Base-by-base conservation (phyloP, 129 eudicot genomes). In the Saposhnikovia divaricata region DNA sequence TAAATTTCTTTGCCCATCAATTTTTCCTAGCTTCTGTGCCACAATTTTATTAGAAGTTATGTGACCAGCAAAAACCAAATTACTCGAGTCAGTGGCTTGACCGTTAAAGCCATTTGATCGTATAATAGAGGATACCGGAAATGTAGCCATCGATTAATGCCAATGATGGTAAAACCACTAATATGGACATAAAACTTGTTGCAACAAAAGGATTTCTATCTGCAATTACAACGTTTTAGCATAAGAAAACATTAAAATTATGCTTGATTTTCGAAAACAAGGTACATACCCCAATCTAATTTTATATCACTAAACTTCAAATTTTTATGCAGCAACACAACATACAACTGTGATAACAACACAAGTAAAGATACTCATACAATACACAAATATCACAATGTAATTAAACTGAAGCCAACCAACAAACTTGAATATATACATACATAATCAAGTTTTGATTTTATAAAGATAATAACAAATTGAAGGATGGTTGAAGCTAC, bases 91-190 rank as follows among this genome's bases (percentile, higher is more conserved):
- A 46, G 65, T 77, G 75, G 85, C 57, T 65, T 84, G 81, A 77
- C 72, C 45, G 75, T 78, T 81, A 51, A 86, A 47, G 77, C 77
- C 84, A 78, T 59, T 74, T 28, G 91, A 78, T 55, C 82, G 85
- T 46, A 81, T 74, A 18, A 78, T 74, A 71, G 75, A 80, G 37
- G 85, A 80, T 43, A 86, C 68, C 25, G 83, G 85, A 82, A 85
- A 80, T 71, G 83, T 81, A 70, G 90, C 87, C 90, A 84, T 89
- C 78, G 38, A 80, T 78, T 68, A n/a, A 84, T 76, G 37, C 78
- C 74, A 78, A 74, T 42, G 75, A 77, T 66, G 72, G 42, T 65
- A 61, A 68, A 27, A 61, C 57, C 34, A 75, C 61, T 12, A 77
- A 72, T 4, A 63, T 75, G 74, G 57, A 74, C 88, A 85, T 79